Evolutionary conservation across 805 yeast species (phyloP).

Genomic region (Cyberlindnera veronae): DNA sequence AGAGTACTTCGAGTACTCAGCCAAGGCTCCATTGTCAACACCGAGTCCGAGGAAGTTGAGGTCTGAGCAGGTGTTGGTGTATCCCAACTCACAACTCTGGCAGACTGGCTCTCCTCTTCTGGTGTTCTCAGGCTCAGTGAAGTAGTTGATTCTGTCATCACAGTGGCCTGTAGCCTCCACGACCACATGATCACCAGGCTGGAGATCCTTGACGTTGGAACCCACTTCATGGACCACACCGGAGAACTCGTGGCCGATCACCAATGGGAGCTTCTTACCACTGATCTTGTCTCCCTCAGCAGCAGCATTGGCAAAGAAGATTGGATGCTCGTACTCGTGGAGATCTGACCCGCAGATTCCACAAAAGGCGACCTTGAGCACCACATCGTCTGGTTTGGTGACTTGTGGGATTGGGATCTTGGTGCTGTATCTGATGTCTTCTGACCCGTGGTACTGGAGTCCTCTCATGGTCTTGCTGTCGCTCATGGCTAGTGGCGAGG

Average conservation of each 20-base stretch:
- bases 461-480: slow-evolving; percentile 23
- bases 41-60: slow-evolving; percentile 48
- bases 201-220: slow-evolving; percentile 43
- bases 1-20: slow-evolving; percentile 41
- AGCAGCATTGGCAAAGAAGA: slow-evolving; percentile 51
- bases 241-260: slow-evolving; percentile 61
- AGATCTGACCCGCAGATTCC: slow-evolving; percentile 61
- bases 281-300: slow-evolving; percentile 29
- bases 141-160: slow-evolving; percentile 32
- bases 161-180: slow-evolving; percentile 48
- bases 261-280: slow-evolving; percentile 45
- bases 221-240: slow-evolving; percentile 56
- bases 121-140: slow-evolving; percentile 22
- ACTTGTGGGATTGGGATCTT: slow-evolving; percentile 35
- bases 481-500: too few species aligned
- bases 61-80: slow-evolving; percentile 42
- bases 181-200: slow-evolving; percentile 55
- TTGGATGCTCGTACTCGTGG: slow-evolving; percentile 59
- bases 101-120: slow-evolving; percentile 31
- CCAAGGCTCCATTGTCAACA: slow-evolving; percentile 44
- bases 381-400: slow-evolving; percentile 37
- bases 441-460: slow-evolving; percentile 37
- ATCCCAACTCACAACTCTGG: slow-evolving; percentile 41
- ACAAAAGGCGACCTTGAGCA: slow-evolving; percentile 44
- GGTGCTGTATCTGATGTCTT: slow-evolving; percentile 34